A percentile compares a stretch with the other conserved stretches of the same genome.
These are phyloP conservation scores for Penicillium paneum DNA, from an alignment of 2,329 filamentous ascomycete species.

Conservation along the genomic window DNA sequence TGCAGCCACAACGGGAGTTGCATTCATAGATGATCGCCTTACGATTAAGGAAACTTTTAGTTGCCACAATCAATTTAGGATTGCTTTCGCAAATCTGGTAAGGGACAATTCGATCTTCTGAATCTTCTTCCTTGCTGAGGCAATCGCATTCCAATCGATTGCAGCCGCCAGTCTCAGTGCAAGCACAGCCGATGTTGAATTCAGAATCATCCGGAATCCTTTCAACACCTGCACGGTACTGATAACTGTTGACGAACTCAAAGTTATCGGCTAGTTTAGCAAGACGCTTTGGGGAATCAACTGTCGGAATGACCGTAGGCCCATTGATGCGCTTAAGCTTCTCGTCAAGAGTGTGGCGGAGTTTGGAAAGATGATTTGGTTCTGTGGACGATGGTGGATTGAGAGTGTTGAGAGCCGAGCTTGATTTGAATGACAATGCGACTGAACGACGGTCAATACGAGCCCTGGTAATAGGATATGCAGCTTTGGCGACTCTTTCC, in stretches of 20 bases:
- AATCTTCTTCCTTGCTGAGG: conserved; percentile 30
- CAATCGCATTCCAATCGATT: conserved; percentile 29
- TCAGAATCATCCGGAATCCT: conserved; percentile 28
- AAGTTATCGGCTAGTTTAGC: conserved; percentile 34
- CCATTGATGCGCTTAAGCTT: conserved; percentile 22
- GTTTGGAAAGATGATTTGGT: not conserved
- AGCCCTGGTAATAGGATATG: not conserved
- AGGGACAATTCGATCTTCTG: conserved; percentile 29
- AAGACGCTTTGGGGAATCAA: conserved; percentile 14
- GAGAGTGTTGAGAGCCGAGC: not conserved
- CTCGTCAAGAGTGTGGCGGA: conserved; percentile 5
- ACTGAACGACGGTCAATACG: not conserved
- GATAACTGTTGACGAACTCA: conserved; percentile 40
- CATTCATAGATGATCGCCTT: conserved; percentile 44
- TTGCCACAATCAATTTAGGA: conserved; percentile 23
- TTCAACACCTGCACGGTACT: conserved; percentile 32
- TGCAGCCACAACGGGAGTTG: conserved; percentile 38
- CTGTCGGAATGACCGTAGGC: conserved; percentile 26
- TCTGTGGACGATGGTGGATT: not conserved
- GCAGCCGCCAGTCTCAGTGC: conserved; percentile 21
- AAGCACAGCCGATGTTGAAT: conserved; percentile 25
- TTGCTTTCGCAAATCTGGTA: conserved; percentile 23
- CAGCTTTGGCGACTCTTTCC: not conserved
- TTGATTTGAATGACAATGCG: not conserved
- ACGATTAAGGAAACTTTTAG: conserved; percentile 30